phyloP scores from a whole-genome alignment of 768 basidiomycete genomes.

The Hypholoma fasciculare region DNA sequence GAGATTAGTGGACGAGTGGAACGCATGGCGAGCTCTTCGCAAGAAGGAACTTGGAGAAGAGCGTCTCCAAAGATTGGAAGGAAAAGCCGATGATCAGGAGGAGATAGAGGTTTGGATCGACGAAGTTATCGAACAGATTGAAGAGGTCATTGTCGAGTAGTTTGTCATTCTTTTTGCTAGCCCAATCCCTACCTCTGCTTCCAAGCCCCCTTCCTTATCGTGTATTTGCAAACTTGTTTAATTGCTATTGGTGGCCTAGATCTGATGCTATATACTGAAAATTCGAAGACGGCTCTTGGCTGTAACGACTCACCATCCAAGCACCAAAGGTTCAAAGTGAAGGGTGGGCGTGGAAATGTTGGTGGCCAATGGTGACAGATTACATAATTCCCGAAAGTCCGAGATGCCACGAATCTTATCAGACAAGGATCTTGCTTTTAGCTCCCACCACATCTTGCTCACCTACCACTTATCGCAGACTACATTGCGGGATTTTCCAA shows the following conservation, averaged over 20 bases:
- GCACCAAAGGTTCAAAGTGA: too few relatives aligned
- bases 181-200: neutral
- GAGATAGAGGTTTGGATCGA: constrained; percentile 95
- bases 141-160: constrained; percentile 72
- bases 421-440: constrained; percentile 35
- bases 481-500: neutral
- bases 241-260: too few relatives aligned
- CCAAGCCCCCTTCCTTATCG: neutral
- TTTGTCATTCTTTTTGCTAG: neutral
- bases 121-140: constrained; percentile 89
- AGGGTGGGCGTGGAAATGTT: too few relatives aligned
- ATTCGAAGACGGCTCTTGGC: too few relatives aligned
- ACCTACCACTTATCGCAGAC: constrained; percentile 14
- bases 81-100: constrained; percentile 62
- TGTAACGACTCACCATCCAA: too few relatives aligned
- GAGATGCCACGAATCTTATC: constrained; percentile 43
- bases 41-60: constrained; percentile 66
- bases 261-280: too few relatives aligned
- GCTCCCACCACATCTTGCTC: too few relatives aligned
- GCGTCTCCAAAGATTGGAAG: constrained; percentile 38
- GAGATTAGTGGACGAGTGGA: constrained; percentile 97
- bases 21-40: constrained; percentile 86
- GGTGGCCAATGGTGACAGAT: neutral
- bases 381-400: neutral
- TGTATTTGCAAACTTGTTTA: neutral